phyloP scores from a whole-genome alignment of 805 yeast species.

The Saturnispora sekii region DNA sequence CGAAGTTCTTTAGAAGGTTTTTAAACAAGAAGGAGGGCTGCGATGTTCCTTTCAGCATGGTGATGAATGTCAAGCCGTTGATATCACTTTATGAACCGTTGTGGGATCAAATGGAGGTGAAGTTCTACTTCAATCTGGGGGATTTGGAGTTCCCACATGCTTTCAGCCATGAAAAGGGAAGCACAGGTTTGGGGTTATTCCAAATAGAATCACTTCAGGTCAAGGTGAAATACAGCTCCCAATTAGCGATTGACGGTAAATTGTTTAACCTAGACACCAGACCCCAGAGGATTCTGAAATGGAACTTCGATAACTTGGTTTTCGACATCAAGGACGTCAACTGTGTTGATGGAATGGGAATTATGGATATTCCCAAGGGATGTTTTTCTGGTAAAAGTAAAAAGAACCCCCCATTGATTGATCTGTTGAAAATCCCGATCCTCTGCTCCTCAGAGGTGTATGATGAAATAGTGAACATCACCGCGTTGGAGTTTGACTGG shows the following conservation, averaged over 20 bases:
- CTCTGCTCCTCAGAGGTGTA: background rate
- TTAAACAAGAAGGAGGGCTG: background rate
- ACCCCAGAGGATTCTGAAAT: background rate
- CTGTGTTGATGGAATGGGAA: background rate
- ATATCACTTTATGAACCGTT: constrained; percentile 1
- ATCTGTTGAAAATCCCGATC: background rate
- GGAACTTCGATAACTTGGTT: background rate
- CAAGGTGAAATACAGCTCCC: background rate
- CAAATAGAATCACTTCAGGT: constrained; percentile 1
- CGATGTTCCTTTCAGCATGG: background rate
- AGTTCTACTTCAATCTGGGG: background rate
- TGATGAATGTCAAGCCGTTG: background rate
- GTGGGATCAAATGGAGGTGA: background rate
- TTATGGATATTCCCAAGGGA: background rate
- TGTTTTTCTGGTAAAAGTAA: background rate
- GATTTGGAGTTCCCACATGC: background rate
- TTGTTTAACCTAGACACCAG: background rate
- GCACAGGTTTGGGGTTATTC: constrained; percentile 3
- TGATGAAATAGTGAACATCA: background rate
- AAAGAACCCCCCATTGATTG: background rate
- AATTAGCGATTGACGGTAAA: background rate
- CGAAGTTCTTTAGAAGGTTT: constrained; percentile 1
- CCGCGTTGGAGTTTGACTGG: constrained; percentile 4
- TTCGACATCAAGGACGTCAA: background rate
- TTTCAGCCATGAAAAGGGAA: background rate